Evolutionary conservation across 2,329 filamentous ascomycete genomes (phyloP).

Genomic region (Pleoardoris graminearum): DNA sequence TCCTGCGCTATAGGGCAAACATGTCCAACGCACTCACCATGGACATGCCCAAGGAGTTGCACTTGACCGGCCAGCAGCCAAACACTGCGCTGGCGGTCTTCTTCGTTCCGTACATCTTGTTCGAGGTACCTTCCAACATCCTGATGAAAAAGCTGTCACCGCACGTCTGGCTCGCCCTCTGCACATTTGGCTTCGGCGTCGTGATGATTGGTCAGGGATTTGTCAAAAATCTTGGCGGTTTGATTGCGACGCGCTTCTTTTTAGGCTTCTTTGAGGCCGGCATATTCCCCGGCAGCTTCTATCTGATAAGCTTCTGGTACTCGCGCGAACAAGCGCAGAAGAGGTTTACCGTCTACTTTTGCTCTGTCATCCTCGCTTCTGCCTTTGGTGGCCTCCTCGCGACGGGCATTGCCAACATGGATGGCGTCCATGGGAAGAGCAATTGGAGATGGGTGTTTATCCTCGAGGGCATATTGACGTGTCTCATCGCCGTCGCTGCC

Average conservation of each 20-base stretch:
- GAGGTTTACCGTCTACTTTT: too few species aligned
- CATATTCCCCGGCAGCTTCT: constrained; percentile 1
- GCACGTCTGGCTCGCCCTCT: constrained; percentile 41
- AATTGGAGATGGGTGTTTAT: constrained; percentile 55
- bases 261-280: constrained; percentile 39
- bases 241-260: constrained; percentile 39
- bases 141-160: constrained; percentile 54
- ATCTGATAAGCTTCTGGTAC: too few species aligned
- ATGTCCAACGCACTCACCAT: too few species aligned
- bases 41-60: too few species aligned
- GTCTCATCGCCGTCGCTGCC: too few species aligned
- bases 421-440: constrained; percentile 15
- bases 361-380: constrained; percentile 1
- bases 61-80: constrained; percentile 59
- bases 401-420: constrained; percentile 43
- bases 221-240: constrained; percentile 33
- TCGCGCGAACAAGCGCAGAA: too few species aligned
- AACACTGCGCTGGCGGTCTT: constrained; percentile 61
- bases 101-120: constrained; percentile 58
- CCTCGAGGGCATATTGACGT: too few species aligned
- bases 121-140: constrained; percentile 61
- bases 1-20: too few species aligned
- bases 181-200: constrained; percentile 43
- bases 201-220: constrained; percentile 38
- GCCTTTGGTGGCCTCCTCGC: constrained; percentile 44